Conservation (phyloP, 2,329 filamentous ascomycete genomes). For the Epicoccum nigrum region DNA sequence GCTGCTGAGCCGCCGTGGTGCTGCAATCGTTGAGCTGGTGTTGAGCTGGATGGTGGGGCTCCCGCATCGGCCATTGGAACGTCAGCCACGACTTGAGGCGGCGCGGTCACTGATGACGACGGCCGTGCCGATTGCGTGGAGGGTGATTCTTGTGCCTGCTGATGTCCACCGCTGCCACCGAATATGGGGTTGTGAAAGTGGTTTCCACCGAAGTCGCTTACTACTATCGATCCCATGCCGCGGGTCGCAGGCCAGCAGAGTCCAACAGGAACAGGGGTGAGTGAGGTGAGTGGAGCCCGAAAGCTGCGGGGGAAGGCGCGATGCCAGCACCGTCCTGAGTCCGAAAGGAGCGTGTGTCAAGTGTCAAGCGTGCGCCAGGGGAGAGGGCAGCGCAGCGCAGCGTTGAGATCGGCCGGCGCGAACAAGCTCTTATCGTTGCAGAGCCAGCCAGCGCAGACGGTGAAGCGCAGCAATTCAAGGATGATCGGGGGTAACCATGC, state of each 20-base stretch:
- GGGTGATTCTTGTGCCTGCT: slow-evolving; percentile 46
- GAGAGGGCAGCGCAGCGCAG: slow-evolving; percentile 19
- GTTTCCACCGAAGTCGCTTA: slow-evolving; percentile 75
- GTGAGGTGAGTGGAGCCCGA: too few species aligned
- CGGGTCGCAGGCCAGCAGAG: slow-evolving; percentile 30
- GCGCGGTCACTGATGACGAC: slow-evolving; percentile 39
- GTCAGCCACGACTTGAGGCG: slow-evolving; percentile 38
- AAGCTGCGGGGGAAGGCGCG: slow-evolving; percentile 19
- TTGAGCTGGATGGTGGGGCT: slow-evolving; percentile 39
- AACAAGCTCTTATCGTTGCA: slow-evolving; percentile 35
- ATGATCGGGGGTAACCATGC: slow-evolving; percentile 26
- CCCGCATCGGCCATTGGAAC: slow-evolving; percentile 49
- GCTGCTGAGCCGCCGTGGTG: slow-evolving; percentile 28
- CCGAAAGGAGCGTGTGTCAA: slow-evolving; percentile 21
- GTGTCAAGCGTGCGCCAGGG: slow-evolving; percentile 20
- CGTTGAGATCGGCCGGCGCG: slow-evolving; percentile 22
- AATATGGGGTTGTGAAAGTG: slow-evolving; percentile 75
- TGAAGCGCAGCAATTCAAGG: slow-evolving; percentile 20
- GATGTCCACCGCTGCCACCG: slow-evolving; percentile 55
- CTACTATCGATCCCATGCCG: slow-evolving; percentile 67
- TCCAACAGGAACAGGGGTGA: slow-evolving; percentile 4
- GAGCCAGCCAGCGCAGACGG: slow-evolving; percentile 21
- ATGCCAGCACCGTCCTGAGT: slow-evolving; percentile 18
- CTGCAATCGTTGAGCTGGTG: slow-evolving; percentile 36
- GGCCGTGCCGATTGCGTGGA: slow-evolving; percentile 43